Base-by-base conservation (phyloP, 306 rosid genomes). In the Carpinus viminea region DNA sequence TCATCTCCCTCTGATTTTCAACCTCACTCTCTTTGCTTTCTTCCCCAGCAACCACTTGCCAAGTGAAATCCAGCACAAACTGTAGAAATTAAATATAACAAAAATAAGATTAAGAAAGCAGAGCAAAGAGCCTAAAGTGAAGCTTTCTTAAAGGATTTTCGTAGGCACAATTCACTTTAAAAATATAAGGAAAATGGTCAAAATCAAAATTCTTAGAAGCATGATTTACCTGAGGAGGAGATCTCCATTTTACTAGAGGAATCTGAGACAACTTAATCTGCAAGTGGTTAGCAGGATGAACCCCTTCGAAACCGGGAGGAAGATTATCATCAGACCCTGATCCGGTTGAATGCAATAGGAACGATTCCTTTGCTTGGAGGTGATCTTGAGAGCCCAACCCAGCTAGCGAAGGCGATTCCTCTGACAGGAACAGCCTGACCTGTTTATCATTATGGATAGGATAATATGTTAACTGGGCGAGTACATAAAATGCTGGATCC, bases 231-330 rank as follows among this genome's bases (percentile, higher is more conserved):
- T 78, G 84, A 4, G 85, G 90, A 51, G 98, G 98, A 79, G 70
- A 70, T 79, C 75, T 84, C 99, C 99, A 95, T 78, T 66, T 85
- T 53, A 87, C 82, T 73, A 89, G 68, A 52, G 93, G 96, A 84
- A 95, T 91, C 72, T 93, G 89, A 70, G 98, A 90, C 48, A 69
- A 68, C 68, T 85, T 85, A 59, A 92, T 77, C 86, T 91, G 93
- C 68, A 53, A 81, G 79, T 86, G 90, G 84, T 82, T 88, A 75
- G 80, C 82, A 31, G 87, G 70, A 78, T 76, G 89, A 74, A 88
- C 83, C 80, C 92, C 97, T 85, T 95, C 98, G 77, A 95, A 95
- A 43, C 98, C 97, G 77, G 96, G 98, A 79, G 99, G 99, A 68
- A 91, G 85, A 83, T 57, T 78, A 81, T 89, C 97, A 41, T 90